Percentiles rank a stretch among this genome's conserved stretches.
Conservation (phyloP, 2,329 filamentous ascomycete species). For the Meredithiella fracta region DNA sequence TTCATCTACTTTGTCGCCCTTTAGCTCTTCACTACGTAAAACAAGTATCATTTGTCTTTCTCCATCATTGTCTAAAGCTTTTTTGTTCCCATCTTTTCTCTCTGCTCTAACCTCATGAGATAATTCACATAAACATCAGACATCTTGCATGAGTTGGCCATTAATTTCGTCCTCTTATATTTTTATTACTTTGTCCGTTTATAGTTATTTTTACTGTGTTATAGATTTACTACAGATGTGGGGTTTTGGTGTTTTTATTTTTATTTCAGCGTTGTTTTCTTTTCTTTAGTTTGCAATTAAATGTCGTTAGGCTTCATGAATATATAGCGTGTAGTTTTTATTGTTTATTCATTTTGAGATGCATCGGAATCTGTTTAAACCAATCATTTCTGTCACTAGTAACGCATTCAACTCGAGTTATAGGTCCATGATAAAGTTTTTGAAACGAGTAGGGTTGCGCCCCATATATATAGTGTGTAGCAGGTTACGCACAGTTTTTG, state of each 20-base stretch:
- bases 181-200: neutral
- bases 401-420: no score
- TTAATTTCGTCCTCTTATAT: no score
- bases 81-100: conserved; percentile 1
- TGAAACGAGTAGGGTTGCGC: neutral
- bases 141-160: no score
- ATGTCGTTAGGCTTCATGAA: no score
- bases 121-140: no score
- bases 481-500: neutral
- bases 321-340: neutral
- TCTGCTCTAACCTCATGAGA: neutral
- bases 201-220: neutral
- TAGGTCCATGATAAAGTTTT: neutral
- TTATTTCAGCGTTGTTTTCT: neutral
- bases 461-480: neutral
- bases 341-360: neutral
- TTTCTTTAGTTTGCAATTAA: no score
- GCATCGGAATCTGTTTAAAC: no score
- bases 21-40: no score
- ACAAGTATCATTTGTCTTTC: neutral
- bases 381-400: no score
- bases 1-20: neutral
- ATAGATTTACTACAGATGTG: no score
- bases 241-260: neutral
- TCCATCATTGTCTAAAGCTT: neutral